phyloP scores from a whole-genome alignment of 768 basidiomycete genomes.

The Tulasnella sp. region DNA sequence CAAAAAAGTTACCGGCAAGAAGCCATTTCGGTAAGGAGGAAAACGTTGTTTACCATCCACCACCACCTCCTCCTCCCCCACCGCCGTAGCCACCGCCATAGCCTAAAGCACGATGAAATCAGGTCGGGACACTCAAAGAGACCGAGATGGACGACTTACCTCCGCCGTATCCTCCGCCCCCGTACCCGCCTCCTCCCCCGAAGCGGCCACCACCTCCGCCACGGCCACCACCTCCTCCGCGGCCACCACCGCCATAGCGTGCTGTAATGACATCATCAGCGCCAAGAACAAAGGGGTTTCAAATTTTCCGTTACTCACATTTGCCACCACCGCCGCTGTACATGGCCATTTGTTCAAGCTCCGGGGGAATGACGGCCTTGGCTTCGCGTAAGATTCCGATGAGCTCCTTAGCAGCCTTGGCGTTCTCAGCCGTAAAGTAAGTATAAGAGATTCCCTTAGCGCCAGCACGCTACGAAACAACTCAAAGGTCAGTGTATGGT shows the following conservation, averaged over 20 bases:
- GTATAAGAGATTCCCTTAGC: conserved; percentile 90
- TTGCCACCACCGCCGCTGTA: conserved; percentile 73
- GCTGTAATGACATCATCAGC: conserved; percentile 41
- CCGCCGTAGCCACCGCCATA: conserved; percentile 24
- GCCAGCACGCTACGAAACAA: conserved; percentile 66
- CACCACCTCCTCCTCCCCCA: not conserved
- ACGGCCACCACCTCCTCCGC: conserved; percentile 36
- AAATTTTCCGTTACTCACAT: conserved; percentile 9
- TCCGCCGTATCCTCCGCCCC: conserved; percentile 30
- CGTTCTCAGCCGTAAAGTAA: conserved; percentile 95
- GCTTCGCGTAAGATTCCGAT: conserved; percentile 82
- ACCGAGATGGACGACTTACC: conserved; percentile 21
- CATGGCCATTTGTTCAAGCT: conserved; percentile 89
- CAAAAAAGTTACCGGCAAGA: not conserved
- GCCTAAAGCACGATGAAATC: not conserved
- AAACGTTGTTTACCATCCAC: not conserved
- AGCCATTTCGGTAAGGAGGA: not conserved
- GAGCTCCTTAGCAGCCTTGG: conserved; percentile 90
- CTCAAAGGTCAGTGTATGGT: conserved; percentile 32
- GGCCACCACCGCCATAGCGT: conserved; percentile 54
- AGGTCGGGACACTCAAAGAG: not conserved
- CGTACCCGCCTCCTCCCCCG: conserved; percentile 36
- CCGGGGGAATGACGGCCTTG: conserved; percentile 78
- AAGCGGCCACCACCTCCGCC: conserved; percentile 37
- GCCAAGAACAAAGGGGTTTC: not conserved